A percentile compares a stretch with the other conserved stretches of the same genome.
Evolutionary conservation across 1,139 yeast species (phyloP).

Genomic region (Arxiozyma heterogenica): DNA sequence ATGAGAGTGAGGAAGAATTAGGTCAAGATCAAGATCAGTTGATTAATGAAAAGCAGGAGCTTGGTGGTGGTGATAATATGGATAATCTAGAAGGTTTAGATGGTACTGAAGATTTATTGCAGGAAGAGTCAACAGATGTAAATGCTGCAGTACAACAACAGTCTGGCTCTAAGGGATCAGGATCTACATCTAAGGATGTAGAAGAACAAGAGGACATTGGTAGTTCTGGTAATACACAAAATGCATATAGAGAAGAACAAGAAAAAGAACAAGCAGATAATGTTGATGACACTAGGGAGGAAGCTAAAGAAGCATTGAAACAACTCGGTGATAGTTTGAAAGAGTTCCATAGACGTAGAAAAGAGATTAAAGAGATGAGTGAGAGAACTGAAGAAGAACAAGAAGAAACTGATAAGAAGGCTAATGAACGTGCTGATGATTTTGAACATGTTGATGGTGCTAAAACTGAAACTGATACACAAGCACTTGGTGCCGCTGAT

Average conservation of each 20-base stretch:
- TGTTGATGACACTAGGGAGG: slow-evolving; percentile 59
- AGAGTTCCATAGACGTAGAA: slow-evolving; percentile 84
- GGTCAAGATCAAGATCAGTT: slow-evolving; percentile 23
- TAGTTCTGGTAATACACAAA: slow-evolving; percentile 56
- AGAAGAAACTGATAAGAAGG: slow-evolving; percentile 38
- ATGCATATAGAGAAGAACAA: slow-evolving; percentile 35
- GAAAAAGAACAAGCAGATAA: slow-evolving; percentile 26
- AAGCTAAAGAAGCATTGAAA: slow-evolving; percentile 72
- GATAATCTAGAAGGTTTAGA: slow-evolving; percentile 30
- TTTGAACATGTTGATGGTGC: slow-evolving; percentile 89
- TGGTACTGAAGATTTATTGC: slow-evolving; percentile 42
- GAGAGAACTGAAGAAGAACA: slow-evolving; percentile 36
- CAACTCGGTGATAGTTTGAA: slow-evolving; percentile 85
- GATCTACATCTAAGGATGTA: slow-evolving; percentile 59
- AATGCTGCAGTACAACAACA: slow-evolving; percentile 68
- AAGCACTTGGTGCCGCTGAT: slow-evolving; percentile 86
- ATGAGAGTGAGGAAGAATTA: slow-evolving; percentile 23
- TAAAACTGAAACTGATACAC: slow-evolving; percentile 65
- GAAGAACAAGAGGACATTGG: slow-evolving; percentile 67
- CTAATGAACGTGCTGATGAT: slow-evolving; percentile 71
- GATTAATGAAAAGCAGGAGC: slow-evolving; percentile 20
- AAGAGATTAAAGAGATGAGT: slow-evolving; percentile 68
- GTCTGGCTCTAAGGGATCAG: slow-evolving; percentile 64
- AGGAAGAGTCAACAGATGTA: slow-evolving; percentile 45
- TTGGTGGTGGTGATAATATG: slow-evolving; percentile 23